Base-by-base conservation (phyloP, 768 basidiomycete genomes). In the Suillus tomentosus region DNA sequence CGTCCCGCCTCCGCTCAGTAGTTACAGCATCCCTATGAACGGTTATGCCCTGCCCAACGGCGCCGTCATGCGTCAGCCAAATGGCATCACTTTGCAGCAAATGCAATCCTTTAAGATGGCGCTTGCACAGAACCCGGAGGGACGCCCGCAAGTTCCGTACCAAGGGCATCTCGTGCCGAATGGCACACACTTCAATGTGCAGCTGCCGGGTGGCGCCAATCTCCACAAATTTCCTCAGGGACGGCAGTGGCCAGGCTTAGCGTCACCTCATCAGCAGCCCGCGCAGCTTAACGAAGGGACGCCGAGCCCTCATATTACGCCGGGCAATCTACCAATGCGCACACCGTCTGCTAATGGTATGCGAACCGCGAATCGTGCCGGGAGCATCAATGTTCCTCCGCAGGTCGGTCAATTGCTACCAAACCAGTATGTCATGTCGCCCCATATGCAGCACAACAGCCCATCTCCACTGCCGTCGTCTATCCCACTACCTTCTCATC, bases 81-180 rank as follows among this genome's bases (percentile, higher is more conserved):
- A 77, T 51, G 77, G 78, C 2, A 71, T 89, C 54, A 84, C 79
- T 40, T 64, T 77, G 22, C 88, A 89, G 65, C 87, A 89, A 68
- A 77, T 89, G 72, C 86, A 87, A 71, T 81, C 78, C 62, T 69
- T 89, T 48, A 88, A 88, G 74, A 75, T 82, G 10, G 85, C 82
- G 4, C 83, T 87, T 64, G 82, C 82, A 42, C 76, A 74, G 61
- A 75, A 72, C 19, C 60, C 73, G 60, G 69, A 74, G 58, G 74
- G 72, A 63, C 74, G 77, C 64, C 78, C 81, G 14, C 77, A 73
- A 62, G 22, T 68, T 3, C 65, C 72, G 14, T 76, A 72, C 37
- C 64, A 73, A 58, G 76, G 76, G 58, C 76, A 78, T 34, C 54
- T 70, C 36, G 68, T 76, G 22, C 65, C 68, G 5, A 71, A 68